These are phyloP conservation scores for Phytophthora constricta DNA, from an alignment of 352 stramenopile species.

Conservation along the genomic window DNA sequence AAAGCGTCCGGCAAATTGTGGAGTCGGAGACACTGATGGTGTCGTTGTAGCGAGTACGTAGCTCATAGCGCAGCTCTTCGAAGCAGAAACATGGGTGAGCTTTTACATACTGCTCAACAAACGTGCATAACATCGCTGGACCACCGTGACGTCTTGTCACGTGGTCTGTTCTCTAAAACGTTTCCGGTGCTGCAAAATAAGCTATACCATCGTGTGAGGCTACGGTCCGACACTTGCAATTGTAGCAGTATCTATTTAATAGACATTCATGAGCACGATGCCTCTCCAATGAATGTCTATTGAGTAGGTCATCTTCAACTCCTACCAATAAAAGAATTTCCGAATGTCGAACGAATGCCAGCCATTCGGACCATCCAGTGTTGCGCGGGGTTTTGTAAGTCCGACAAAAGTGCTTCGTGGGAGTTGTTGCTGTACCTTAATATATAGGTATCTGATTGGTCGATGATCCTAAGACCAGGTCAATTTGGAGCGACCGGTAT, in stretches of 20 bases:
- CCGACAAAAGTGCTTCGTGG: neutral
- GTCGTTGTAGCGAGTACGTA: neutral
- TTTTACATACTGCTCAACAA: constrained; percentile 18
- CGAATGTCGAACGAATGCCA: neutral
- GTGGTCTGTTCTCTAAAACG: neutral
- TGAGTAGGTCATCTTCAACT: constrained; percentile 21
- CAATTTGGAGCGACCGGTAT: too few species aligned
- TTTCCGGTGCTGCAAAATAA: constrained; percentile 10
- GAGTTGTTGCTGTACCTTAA: too few species aligned
- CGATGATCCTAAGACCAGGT: too few species aligned
- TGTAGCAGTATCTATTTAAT: constrained; percentile 8
- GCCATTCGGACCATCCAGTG: neutral
- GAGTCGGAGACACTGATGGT: too few species aligned
- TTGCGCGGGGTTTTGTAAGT: neutral
- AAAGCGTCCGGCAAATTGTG: too few species aligned
- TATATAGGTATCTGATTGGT: neutral
- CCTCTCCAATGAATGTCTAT: constrained; percentile 11
- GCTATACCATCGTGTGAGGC: constrained; percentile 7
- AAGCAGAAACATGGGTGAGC: constrained; percentile 19
- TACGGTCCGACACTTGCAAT: neutral
- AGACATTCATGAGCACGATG: constrained; percentile 16
- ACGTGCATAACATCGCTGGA: neutral
- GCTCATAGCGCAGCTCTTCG: constrained; percentile 3
- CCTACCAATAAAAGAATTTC: neutral
- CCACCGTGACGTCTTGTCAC: constrained; percentile 8